These are phyloP conservation scores for Eucalyptus marginata DNA, from an alignment of 345 rosid species.

Conservation along the genomic window DNA sequence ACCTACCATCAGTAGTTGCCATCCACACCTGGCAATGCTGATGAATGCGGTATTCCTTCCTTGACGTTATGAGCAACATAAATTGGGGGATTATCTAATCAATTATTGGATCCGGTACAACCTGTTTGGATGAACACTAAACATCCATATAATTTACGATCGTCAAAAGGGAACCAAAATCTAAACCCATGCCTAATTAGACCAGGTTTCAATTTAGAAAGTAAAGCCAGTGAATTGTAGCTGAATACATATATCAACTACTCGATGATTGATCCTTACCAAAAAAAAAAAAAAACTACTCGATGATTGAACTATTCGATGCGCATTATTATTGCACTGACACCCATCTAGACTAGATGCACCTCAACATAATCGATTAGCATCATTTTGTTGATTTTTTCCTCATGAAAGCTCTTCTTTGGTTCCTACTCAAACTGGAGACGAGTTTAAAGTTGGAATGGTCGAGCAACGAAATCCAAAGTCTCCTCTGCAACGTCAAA, in stretches of 20 bases:
- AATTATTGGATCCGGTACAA: background rate
- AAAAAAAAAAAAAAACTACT: background rate
- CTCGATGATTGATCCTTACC: too few relatives aligned
- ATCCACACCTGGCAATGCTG: background rate
- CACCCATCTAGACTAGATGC: background rate
- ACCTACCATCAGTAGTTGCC: background rate
- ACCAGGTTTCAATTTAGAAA: background rate
- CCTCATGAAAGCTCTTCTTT: background rate
- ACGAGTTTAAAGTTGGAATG: background rate
- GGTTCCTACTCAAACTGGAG: background rate
- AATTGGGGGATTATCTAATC: background rate
- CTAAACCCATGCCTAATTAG: background rate
- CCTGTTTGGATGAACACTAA: background rate
- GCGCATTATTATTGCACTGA: background rate
- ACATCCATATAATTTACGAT: background rate
- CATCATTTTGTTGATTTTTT: background rate
- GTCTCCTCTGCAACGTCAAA: background rate
- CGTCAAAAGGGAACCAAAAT: background rate
- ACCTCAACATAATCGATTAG: background rate
- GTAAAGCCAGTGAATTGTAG: background rate
- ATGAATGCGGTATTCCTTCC: background rate
- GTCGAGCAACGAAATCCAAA: background rate
- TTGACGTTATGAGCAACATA: background rate
- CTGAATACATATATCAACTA: background rate
- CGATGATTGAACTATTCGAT: background rate